A percentile compares a stretch with the other conserved stretches of the same genome.
Evolutionary conservation across 768 basidiomycete genomes (phyloP).

Genomic region (Podaxis mareebaensis): DNA sequence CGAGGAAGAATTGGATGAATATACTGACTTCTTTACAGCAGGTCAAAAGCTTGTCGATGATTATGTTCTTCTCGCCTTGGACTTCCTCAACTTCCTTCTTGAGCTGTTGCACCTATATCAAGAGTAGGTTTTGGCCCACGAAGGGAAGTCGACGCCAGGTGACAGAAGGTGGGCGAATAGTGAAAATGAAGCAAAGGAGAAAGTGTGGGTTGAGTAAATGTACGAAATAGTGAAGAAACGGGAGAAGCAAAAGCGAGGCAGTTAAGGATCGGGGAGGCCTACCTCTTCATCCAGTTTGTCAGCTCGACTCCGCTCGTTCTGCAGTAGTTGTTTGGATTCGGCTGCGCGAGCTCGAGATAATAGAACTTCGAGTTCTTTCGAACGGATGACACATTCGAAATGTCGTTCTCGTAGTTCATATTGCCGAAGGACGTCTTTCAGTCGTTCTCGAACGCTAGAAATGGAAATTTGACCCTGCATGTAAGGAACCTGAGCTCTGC

Average conservation of each 20-base stretch:
- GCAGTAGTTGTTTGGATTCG: constrained; percentile 82
- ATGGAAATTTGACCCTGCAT: not conserved
- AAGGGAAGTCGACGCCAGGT: not conserved
- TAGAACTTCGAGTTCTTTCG: constrained; percentile 88
- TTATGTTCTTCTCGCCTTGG: constrained; percentile 73
- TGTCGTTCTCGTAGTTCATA: constrained; percentile 90
- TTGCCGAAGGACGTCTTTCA: constrained; percentile 85
- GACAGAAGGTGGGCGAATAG: not conserved
- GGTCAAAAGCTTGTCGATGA: constrained; percentile 81
- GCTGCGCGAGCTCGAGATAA: constrained; percentile 85
- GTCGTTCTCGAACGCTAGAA: constrained; percentile 74
- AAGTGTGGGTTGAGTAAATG: constrained; percentile 5
- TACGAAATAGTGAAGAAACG: constrained; percentile 6
- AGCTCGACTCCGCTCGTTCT: constrained; percentile 68
- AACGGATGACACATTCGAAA: constrained; percentile 90
- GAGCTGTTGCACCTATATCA: constrained; percentile 59
- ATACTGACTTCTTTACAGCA: constrained; percentile 83
- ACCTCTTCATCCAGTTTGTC: constrained; percentile 79
- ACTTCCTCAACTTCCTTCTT: constrained; percentile 80
- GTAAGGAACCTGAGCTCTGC: constrained; percentile 7
- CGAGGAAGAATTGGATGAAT: constrained; percentile 5
- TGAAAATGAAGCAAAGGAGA: not conserved
- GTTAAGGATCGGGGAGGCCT: constrained; percentile 27
- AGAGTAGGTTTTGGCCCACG: not conserved
- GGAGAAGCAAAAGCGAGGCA: constrained; percentile 11